A percentile compares a stretch with the other conserved stretches of the same genome.
Evolutionary conservation across 2,329 filamentous ascomycete species (phyloP).

Genomic region (Alternaria novae-zelandiae): DNA sequence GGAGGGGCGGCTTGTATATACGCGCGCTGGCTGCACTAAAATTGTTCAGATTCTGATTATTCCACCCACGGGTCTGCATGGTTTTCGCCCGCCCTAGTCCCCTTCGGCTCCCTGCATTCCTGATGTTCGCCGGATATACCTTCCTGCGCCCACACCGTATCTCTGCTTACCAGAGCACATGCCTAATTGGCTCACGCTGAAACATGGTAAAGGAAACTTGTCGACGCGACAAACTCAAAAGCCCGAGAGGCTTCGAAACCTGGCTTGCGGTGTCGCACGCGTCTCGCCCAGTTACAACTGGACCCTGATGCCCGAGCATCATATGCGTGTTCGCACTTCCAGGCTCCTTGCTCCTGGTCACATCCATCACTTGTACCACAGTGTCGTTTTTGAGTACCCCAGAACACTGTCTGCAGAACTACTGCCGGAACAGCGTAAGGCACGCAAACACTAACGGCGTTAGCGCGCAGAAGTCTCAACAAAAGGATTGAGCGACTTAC

Average conservation of each 20-base stretch:
- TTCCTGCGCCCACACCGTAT: slow-evolving; percentile 13
- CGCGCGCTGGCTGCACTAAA: slow-evolving; percentile 29
- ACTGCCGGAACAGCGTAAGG: slow-evolving; percentile 40
- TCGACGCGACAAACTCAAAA: slow-evolving; percentile 3
- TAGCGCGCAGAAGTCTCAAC: slow-evolving; percentile 9
- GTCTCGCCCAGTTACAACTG: background rate
- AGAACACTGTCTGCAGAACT: slow-evolving; percentile 62
- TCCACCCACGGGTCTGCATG: slow-evolving; percentile 22
- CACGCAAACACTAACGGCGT: slow-evolving; percentile 40
- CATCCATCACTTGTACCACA: slow-evolving; percentile 30
- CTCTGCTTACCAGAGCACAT: slow-evolving; percentile 7
- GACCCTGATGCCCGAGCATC: slow-evolving; percentile 13
- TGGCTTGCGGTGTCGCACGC: slow-evolving; percentile 1
- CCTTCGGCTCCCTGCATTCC: slow-evolving; percentile 8
- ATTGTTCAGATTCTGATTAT: slow-evolving; percentile 23
- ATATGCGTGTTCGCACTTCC: slow-evolving; percentile 24
- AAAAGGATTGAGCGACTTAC: slow-evolving; percentile 14
- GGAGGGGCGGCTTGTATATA: slow-evolving; percentile 23
- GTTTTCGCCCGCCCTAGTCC: slow-evolving; percentile 28
- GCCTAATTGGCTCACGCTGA: slow-evolving; percentile 9
- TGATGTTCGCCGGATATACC: slow-evolving; percentile 6
- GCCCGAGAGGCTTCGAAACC: background rate
- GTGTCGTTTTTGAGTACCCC: slow-evolving; percentile 58
- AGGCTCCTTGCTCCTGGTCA: slow-evolving; percentile 12
- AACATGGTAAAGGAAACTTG: slow-evolving; percentile 4